Conservation (phyloP, 805 yeast genomes). For the Zygosaccharomyces pseudorouxii region DNA sequence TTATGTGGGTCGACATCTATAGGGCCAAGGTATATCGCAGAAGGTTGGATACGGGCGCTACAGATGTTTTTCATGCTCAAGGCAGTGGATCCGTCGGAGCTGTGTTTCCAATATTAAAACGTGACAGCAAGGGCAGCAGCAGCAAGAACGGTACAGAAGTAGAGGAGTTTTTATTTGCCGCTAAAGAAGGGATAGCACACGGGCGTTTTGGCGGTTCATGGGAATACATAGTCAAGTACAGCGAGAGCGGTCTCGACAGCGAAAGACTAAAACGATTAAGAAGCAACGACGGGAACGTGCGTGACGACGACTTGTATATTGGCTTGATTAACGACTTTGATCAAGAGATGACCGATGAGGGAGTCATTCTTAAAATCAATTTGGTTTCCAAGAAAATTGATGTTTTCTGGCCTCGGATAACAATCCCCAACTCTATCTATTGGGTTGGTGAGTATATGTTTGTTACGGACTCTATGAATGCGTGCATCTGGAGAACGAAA, state of each 20-base stretch:
- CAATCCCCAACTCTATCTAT: constrained; percentile 70
- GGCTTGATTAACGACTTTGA: constrained; percentile 73
- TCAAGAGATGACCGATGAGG: constrained; percentile 40
- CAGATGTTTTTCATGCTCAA: constrained; percentile 8
- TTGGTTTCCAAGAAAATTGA: constrained; percentile 28
- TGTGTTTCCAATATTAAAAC: constrained; percentile 53
- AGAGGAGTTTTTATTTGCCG: constrained; percentile 57
- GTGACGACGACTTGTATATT: constrained; percentile 67
- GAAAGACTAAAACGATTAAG: constrained; percentile 38
- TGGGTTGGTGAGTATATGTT: constrained; percentile 47
- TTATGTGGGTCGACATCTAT: constrained; percentile 42
- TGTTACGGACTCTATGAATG: constrained; percentile 50
- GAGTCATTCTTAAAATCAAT: constrained; percentile 47
- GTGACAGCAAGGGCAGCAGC: constrained; percentile 1
- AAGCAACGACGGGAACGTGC: constrained; percentile 81
- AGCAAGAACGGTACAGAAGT: constrained; percentile 5
- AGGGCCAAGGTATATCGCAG: constrained; percentile 36
- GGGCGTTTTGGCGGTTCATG: constrained; percentile 43
- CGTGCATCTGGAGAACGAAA: constrained; percentile 43
- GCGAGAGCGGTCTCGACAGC: constrained; percentile 27
- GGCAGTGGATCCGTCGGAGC: constrained; percentile 56
- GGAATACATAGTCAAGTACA: constrained; percentile 39
- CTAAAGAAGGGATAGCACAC: constrained; percentile 58
- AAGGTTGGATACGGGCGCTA: constrained; percentile 19
- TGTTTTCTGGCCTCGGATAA: constrained; percentile 38